Evolutionary conservation across 208 protist genomes (phyloP), one percentile per base, ranked within the genome.

Genomic region (Acanthamoeba rhysodes): DNA sequence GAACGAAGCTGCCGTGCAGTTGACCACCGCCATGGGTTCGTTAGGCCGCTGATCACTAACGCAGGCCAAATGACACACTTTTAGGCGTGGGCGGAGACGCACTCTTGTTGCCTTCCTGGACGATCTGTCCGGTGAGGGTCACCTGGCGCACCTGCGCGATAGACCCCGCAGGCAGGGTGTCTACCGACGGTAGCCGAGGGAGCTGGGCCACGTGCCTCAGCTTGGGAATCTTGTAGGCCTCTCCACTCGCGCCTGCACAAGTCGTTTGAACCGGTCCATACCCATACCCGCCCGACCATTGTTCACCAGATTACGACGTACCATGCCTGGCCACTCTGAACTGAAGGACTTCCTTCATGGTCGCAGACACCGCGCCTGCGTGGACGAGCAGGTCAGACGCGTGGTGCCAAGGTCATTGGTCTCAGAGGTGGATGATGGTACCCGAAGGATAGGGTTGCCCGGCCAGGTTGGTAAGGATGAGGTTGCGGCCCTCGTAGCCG

Each of bases 401-500:
- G 37, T 2, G 20, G 70, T 4, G n/a, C 14, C 4, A 7, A 16
- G 48, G 70, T 45, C 37, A 32, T 9, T 34, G 55, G 48, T 16
- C 3, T 24, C 18, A 64, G 24, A 90, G 59, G 4, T 68, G 9
- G 22, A 66, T 2, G 20, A 7, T n/a, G 16, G 55, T 90, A 90
- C 82, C 85, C 24, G 18, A 41, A 45, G 85, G 48, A 55, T 72
- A 92, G 41, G 85, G 85, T 7, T 14, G 18, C 7, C 27, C 27
- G 50, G 85, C 85, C 32, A n/a, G 29, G 85, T 92, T 92, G 55
- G 55, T 64, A 4, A 92, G 29, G 16, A 41, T 92, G 4, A 92
- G 20, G 22, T 3, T 34, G 22, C 32, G 48, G 27, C 85, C 85
- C 22, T 27, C 48, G 34, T 45, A 76, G 20, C 85, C 59, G 27